Conservation (phyloP, 140 eudicot genomes). For the Flaveria floridana region DNA sequence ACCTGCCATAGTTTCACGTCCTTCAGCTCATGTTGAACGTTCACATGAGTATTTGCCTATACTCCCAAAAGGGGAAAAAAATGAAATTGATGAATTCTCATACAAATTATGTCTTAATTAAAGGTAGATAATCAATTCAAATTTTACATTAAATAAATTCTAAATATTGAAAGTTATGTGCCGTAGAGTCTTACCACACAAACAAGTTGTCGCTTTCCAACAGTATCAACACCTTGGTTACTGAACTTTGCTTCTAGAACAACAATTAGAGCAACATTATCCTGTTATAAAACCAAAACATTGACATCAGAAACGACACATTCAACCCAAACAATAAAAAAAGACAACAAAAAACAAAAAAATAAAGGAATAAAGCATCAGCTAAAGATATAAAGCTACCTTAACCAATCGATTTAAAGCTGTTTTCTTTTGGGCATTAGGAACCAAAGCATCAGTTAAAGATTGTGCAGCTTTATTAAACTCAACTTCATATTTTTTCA, state of each 20-base stretch:
- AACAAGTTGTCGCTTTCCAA: slow-evolving; percentile 71
- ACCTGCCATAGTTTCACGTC: slow-evolving; percentile 98
- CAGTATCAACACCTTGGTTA: slow-evolving; percentile 65
- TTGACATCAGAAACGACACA: neutral
- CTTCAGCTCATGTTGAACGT: slow-evolving; percentile 75
- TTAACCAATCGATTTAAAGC: slow-evolving; percentile 78
- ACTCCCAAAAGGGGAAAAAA: neutral
- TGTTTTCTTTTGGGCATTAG: slow-evolving; percentile 75
- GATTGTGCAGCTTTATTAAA: slow-evolving; percentile 97
- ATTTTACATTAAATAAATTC: neutral
- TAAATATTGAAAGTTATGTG: neutral
- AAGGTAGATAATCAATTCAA: neutral
- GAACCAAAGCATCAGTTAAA: slow-evolving; percentile 82
- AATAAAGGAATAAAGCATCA: neutral
- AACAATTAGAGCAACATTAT: slow-evolving; percentile 74
- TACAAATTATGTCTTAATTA: neutral
- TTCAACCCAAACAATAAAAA: neutral
- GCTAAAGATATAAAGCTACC: slow-evolving; percentile 37
- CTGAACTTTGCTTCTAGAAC: slow-evolving; percentile 82
- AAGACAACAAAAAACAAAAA: neutral
- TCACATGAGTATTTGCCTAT: slow-evolving; percentile 92
- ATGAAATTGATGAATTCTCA: neutral
- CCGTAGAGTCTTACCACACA: slow-evolving; percentile 60
- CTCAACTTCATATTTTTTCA: slow-evolving; percentile 74
- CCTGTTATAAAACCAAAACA: slow-evolving; percentile 40